Conservation (phyloP, 2,329 filamentous ascomycete species). For the Trichothecium roseum region DNA sequence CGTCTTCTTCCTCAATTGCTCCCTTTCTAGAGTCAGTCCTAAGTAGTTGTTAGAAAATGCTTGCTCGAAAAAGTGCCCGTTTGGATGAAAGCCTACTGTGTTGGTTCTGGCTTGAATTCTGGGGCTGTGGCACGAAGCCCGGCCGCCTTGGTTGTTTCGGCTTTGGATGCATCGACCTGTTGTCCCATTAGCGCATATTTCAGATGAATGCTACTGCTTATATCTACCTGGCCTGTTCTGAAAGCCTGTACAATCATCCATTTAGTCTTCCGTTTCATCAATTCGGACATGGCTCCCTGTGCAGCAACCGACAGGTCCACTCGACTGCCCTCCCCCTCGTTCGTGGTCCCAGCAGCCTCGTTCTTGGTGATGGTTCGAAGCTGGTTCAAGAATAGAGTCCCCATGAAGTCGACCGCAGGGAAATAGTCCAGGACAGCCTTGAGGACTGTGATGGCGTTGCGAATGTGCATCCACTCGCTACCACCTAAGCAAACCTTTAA, state of each 20-base stretch:
- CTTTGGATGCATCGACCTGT: slow-evolving; percentile 17
- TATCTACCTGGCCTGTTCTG: slow-evolving; percentile 48
- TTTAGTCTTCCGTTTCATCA: slow-evolving; percentile 54
- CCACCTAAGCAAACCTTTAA: slow-evolving; percentile 73
- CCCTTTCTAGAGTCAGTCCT: slow-evolving; percentile 3
- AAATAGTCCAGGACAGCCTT: slow-evolving; percentile 74
- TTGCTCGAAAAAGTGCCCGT: no score
- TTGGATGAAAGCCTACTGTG: slow-evolving; percentile 20
- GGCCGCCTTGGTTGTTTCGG: slow-evolving; percentile 18
- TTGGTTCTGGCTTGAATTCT: slow-evolving; percentile 50
- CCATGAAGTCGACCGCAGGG: slow-evolving; percentile 85
- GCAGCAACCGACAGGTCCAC: slow-evolving; percentile 69
- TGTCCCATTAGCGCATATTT: slow-evolving; percentile 8
- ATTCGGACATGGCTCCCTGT: slow-evolving; percentile 58
- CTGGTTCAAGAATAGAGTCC: slow-evolving; percentile 51
- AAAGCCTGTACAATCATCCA: slow-evolving; percentile 72
- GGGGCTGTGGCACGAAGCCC: slow-evolving; percentile 46
- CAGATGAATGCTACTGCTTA: background rate
- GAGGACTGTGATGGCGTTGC: slow-evolving; percentile 85
- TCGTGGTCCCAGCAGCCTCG: slow-evolving; percentile 35
- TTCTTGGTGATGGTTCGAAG: slow-evolving; percentile 56
- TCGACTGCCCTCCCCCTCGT: slow-evolving; percentile 47
- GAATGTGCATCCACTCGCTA: slow-evolving; percentile 93
- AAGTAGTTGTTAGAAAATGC: no score
- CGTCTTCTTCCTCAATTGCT: slow-evolving; percentile 54